These are phyloP conservation scores for Bodo saltans DNA, from an alignment of 78 protist genomes.

Conservation along the genomic window DNA sequence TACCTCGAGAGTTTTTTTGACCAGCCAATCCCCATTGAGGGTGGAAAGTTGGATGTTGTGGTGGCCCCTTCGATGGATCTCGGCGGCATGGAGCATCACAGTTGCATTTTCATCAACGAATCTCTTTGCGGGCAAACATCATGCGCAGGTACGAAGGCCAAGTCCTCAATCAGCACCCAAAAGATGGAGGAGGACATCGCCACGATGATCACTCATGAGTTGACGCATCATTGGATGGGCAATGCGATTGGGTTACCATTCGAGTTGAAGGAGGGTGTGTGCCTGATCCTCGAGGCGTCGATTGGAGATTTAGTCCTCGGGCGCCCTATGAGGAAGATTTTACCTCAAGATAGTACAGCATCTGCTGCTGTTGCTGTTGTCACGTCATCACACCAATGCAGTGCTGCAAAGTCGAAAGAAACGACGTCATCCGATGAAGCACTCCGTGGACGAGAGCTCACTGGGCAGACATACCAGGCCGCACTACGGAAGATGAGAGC, in stretches of 20 bases:
- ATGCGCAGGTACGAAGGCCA: too few species aligned
- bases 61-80: constrained; percentile 22
- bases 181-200: background rate
- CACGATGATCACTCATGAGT: constrained; percentile 18
- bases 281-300: background rate
- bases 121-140: constrained; percentile 12
- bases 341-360: background rate
- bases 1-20: background rate
- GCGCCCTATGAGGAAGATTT: too few species aligned
- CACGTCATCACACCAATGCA: too few species aligned
- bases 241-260: constrained; percentile 22
- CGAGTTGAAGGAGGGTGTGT: constrained; percentile 28
- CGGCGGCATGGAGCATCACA: constrained; percentile 35
- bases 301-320: constrained; percentile 15
- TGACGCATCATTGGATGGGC: constrained; percentile 32
- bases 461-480: background rate
- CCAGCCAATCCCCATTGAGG: background rate
- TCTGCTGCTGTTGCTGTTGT: background rate
- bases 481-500: too few species aligned
- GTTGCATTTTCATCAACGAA: constrained; percentile 1
- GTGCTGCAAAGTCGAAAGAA: background rate
- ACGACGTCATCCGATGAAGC: background rate
- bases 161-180: background rate
- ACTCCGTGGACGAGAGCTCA: background rate
- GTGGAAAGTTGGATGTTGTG: constrained; percentile 26